phyloP scores from a whole-genome alignment of 208 protist genomes.

The Porcisia deanei region DNA sequence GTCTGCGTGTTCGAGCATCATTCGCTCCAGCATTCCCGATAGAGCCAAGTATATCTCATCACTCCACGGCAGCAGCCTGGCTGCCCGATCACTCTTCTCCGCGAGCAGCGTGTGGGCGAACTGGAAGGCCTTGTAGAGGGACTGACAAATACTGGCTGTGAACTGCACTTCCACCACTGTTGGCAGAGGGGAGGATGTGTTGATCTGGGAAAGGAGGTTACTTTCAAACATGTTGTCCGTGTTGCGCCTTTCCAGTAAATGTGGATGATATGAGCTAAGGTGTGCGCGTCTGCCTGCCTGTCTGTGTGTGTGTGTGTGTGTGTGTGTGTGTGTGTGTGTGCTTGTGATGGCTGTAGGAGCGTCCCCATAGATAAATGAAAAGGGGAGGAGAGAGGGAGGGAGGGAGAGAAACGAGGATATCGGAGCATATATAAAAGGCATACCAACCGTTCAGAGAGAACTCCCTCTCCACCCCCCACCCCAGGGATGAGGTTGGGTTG shows the following conservation, averaged over 20 bases:
- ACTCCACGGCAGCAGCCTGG: constrained; percentile 48
- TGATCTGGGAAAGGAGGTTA: constrained; percentile 77
- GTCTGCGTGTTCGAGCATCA: constrained; percentile 60
- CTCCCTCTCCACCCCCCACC: too few relatives aligned
- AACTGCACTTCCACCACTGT: constrained; percentile 76
- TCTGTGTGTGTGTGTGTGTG: neutral
- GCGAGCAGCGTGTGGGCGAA: constrained; percentile 65
- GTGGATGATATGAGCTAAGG: too few relatives aligned
- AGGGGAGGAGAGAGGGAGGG: neutral
- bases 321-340: neutral
- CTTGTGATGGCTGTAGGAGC: neutral
- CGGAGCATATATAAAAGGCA: too few relatives aligned
- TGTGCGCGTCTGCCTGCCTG: too few relatives aligned
- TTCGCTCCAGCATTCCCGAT: constrained; percentile 52
- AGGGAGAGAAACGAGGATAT: neutral
- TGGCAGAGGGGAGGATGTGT: constrained; percentile 68
- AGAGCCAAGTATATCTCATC: constrained; percentile 64
- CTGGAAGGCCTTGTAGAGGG: constrained; percentile 57
- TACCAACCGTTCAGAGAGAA: too few relatives aligned
- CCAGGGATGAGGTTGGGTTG: neutral
- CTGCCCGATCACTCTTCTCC: constrained; percentile 44
- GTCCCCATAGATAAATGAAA: neutral
- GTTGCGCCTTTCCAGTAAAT: too few relatives aligned
- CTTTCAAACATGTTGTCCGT: constrained; percentile 62
- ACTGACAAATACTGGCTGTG: constrained; percentile 52